Conservation (phyloP, 2,329 filamentous ascomycete species). For the Fusarium avenaceum region DNA sequence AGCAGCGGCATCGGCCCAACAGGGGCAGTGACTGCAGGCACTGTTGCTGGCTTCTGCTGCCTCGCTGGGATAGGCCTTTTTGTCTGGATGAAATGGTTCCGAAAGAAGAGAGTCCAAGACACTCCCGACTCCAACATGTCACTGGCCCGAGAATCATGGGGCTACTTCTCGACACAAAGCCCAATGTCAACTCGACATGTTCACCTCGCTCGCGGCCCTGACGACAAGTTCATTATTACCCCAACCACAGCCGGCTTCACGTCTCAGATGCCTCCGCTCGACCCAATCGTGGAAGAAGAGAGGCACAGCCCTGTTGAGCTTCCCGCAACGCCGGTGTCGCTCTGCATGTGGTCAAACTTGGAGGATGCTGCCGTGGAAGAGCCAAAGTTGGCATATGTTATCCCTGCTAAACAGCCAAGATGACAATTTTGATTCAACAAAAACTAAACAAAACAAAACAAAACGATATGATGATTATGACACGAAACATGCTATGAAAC, state of each 20-base stretch:
- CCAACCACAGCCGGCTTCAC: conserved; percentile 44
- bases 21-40: conserved; percentile 43
- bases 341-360: conserved; percentile 48
- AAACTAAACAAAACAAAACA: background rate
- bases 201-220: conserved; percentile 41
- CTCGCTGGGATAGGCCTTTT: conserved; percentile 43
- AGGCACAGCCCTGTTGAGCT: conserved; percentile 44
- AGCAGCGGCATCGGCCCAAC: conserved; percentile 30
- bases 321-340: conserved; percentile 48
- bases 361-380: conserved; percentile 48
- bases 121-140: conserved; percentile 12
- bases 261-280: conserved; percentile 22
- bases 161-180: conserved; percentile 37
- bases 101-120: conserved; percentile 30
- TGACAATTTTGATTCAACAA: background rate
- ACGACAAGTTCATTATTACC: conserved; percentile 48
- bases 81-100: conserved; percentile 47
- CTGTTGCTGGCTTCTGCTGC: conserved; percentile 45
- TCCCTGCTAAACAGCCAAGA: conserved; percentile 34
- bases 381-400: conserved; percentile 47
- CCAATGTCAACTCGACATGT: conserved; percentile 39
- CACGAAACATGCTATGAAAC: conserved; percentile 27
- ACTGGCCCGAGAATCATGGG: conserved; percentile 37
- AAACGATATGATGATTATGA: conserved; percentile 33
- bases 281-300: conserved; percentile 4